phyloP scores from a whole-genome alignment of 2,329 filamentous ascomycete genomes.

The Cladosporium sp. region DNA sequence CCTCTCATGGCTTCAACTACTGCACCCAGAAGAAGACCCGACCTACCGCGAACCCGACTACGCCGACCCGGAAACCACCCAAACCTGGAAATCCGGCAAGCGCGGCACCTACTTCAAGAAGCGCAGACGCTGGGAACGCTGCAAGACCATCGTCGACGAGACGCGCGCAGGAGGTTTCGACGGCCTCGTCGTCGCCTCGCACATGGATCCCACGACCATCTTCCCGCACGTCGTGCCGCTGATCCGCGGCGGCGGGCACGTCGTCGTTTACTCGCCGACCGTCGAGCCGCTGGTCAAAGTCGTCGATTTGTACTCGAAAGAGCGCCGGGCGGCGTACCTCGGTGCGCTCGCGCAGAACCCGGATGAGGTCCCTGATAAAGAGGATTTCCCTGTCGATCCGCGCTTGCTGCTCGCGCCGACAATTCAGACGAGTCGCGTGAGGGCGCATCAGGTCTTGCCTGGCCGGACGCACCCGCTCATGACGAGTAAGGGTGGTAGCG shows the following conservation, averaged over 20 bases:
- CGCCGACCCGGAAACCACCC: constrained; percentile 58
- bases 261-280: constrained; percentile 79
- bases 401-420: constrained; percentile 73
- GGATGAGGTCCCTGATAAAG: constrained; percentile 35
- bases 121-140: constrained; percentile 72
- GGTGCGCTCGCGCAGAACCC: constrained; percentile 34
- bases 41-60: constrained; percentile 66
- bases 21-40: constrained; percentile 70
- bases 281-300: constrained; percentile 75
- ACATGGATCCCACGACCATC: constrained; percentile 75
- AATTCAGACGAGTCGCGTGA: constrained; percentile 74
- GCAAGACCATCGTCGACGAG: constrained; percentile 67
- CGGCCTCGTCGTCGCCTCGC: constrained; percentile 74
- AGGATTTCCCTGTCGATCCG: constrained; percentile 84
- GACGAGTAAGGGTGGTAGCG: constrained; percentile 80
- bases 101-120: constrained; percentile 86
- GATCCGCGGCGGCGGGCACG: constrained; percentile 73
- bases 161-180: constrained; percentile 74
- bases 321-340: constrained; percentile 72
- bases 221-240: constrained; percentile 73
- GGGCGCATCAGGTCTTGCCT: constrained; percentile 86
- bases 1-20: constrained; percentile 86
- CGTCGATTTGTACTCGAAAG: constrained; percentile 79
- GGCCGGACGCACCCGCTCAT: constrained; percentile 91
- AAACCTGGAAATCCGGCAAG: constrained; percentile 73